Base-by-base conservation (phyloP, 805 yeast species). In the Ogataea thermomethanolica region DNA sequence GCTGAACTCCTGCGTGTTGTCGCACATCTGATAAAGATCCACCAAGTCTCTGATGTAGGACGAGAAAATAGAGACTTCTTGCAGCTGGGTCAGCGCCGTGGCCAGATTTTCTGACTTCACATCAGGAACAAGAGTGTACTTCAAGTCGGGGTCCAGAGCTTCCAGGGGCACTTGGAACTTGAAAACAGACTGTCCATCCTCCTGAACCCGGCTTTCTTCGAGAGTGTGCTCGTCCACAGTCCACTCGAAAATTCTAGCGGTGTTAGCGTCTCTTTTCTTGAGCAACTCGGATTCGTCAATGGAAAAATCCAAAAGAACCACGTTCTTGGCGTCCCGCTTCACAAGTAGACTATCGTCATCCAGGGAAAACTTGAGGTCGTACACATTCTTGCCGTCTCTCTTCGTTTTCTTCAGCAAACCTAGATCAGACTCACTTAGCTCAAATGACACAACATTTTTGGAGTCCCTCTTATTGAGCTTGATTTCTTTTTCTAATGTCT, bases 11-110 rank as follows among this genome's bases (percentile, higher is more conserved):
- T 45, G 47, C 2, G 50, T 40, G 29, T 53, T 42, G 24, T 73
- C 78, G 47, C 83, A 72, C 46, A 71, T 69, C 13, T 54, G 41
- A 22, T 74, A 70, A 21, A 82, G 54, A 9, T 66, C 71, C 11
- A 70, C 63, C 54, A 77, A 69, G 51, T 83, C 85, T 44, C 95
- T 72, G n/a, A 83, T 63, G 56, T 85, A 84, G 1, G 80, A 74
- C 2, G 88, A 72, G 58, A 86, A 82, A 7, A 85, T 70, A 11
- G 82, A 70, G 30, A 84, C 70, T 14, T 73, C 70, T 8, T 54
- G 51, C 34, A 58, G 53, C 39, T 67, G 65, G 1, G 66, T 62
- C 29, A 71, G 52, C 22, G 70, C 70, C 5, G 71, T 62, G 10
- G 69, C 65, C 30, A 71, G 47, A 13, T 59, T 49, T 2, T 54